Percentiles rank a stretch among this genome's conserved stretches.
phyloP scores from a whole-genome alignment of 2,329 filamentous ascomycete genomes.

The Eutypella sp. region DNA sequence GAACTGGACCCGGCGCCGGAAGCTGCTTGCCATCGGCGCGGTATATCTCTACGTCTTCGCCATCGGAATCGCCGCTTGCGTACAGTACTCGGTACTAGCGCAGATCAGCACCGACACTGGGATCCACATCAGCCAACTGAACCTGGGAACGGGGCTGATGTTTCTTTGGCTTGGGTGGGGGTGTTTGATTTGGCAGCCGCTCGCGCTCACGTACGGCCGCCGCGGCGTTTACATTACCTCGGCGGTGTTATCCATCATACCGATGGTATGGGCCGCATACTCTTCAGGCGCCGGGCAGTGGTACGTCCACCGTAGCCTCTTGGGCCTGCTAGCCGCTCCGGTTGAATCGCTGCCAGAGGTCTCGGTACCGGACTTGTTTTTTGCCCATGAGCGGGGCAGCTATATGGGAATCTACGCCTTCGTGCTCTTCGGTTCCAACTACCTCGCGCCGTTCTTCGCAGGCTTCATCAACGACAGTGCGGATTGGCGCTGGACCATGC shows the following conservation, averaged over 20 bases:
- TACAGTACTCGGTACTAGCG: slow-evolving; percentile 27
- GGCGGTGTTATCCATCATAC: slow-evolving; percentile 25
- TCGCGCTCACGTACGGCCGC: slow-evolving; percentile 41
- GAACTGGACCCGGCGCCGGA: slow-evolving; percentile 38
- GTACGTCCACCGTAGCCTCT: slow-evolving; percentile 40
- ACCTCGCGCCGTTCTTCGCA: slow-evolving; percentile 39
- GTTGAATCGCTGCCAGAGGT: slow-evolving; percentile 43
- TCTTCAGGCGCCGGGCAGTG: slow-evolving; percentile 36
- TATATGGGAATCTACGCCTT: slow-evolving; percentile 40
- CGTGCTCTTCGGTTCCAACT: slow-evolving; percentile 35
- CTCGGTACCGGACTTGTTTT: slow-evolving; percentile 36
- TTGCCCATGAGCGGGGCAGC: slow-evolving; percentile 37
- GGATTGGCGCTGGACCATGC: slow-evolving; percentile 39
- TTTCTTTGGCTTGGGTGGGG: slow-evolving; percentile 40
- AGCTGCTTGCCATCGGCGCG: slow-evolving; percentile 22
- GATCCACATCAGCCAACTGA: slow-evolving; percentile 21
- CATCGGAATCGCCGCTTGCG: slow-evolving; percentile 32
- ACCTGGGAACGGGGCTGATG: slow-evolving; percentile 28
- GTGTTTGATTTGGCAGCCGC: slow-evolving; percentile 42
- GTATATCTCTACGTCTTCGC: slow-evolving; percentile 31
- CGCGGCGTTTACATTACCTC: slow-evolving; percentile 34
- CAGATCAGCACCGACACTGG: slow-evolving; percentile 19
- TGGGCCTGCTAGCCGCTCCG: slow-evolving; percentile 39
- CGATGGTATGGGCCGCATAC: slow-evolving; percentile 34
- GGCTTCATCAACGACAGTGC: slow-evolving; percentile 39